Conservation (phyloP, 2,329 filamentous ascomycete species). For the Apiospora phragmitis region DNA sequence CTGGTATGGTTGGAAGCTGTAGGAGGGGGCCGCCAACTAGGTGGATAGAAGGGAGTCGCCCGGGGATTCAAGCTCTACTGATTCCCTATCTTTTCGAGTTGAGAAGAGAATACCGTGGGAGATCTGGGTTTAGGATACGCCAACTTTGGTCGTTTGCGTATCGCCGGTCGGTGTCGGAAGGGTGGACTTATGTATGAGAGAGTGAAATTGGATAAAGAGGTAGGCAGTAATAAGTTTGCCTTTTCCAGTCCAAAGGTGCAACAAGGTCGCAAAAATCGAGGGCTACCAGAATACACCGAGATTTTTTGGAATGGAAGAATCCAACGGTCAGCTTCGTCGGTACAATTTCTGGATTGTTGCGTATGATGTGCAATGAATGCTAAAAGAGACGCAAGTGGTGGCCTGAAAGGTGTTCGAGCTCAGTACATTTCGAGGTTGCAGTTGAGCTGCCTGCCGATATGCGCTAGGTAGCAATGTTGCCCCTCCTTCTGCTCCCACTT, state of each 20-base stretch:
- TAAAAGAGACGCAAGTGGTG: neutral
- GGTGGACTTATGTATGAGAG: neutral
- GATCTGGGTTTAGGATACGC: neutral
- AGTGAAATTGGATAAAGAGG: neutral
- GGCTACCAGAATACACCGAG: neutral
- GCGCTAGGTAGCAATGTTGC: neutral
- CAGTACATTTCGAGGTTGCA: neutral
- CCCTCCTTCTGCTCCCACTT: neutral
- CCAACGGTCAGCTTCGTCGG: neutral
- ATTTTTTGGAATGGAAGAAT: neutral
- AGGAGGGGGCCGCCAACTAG: neutral
- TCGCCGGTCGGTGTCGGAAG: neutral
- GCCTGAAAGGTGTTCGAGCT: slow-evolving; percentile 4
- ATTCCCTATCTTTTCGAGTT: slow-evolving; percentile 6
- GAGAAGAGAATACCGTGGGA: slow-evolving; percentile 1
- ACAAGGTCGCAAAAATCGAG: neutral
- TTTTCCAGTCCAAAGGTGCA: neutral
- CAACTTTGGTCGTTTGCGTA: neutral
- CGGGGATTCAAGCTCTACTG: slow-evolving; percentile 10
- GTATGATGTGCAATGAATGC: neutral
- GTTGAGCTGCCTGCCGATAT: neutral
- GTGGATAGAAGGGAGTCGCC: neutral
- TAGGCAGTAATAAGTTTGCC: neutral
- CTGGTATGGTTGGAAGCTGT: neutral
- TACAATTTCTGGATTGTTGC: neutral